Evolutionary conservation across 257 asterid species (phyloP).

Genomic region (Thymus quinquecostatus): DNA sequence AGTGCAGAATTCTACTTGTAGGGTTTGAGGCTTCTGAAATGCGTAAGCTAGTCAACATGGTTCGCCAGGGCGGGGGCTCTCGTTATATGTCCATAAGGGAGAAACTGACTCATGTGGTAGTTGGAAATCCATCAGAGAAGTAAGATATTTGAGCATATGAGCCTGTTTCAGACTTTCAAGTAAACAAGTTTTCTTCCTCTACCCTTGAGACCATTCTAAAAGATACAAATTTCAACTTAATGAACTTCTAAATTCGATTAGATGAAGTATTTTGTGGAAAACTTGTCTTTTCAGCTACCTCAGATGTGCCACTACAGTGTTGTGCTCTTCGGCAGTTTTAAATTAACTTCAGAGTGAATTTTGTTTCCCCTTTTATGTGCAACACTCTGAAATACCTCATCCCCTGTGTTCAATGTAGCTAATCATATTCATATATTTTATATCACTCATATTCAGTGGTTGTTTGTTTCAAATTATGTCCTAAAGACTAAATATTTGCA

Average conservation of each 20-base stretch:
- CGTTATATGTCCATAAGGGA: conserved; percentile 82
- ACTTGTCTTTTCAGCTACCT: conserved; percentile 19
- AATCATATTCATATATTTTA: conserved; percentile 5
- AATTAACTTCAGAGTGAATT: conserved; percentile 15
- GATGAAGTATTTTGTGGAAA: conserved; percentile 12
- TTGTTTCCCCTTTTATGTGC: conserved; percentile 14
- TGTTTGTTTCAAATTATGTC: conserved; percentile 24
- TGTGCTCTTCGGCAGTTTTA: background rate
- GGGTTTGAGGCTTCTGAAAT: conserved; percentile 84
- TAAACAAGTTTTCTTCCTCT: conserved; percentile 19
- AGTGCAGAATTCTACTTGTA: conserved; percentile 81
- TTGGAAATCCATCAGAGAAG: conserved; percentile 84
- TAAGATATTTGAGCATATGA: conserved; percentile 48
- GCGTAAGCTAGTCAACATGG: conserved; percentile 86
- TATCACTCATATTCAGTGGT: conserved; percentile 17
- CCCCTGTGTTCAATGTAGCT: conserved; percentile 9
- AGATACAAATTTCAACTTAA: conserved; percentile 13
- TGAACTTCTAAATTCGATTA: conserved; percentile 4
- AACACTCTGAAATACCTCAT: conserved; percentile 16
- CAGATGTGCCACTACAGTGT: background rate
- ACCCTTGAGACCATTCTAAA: conserved; percentile 7
- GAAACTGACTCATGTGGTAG: conserved; percentile 86
- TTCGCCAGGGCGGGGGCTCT: conserved; percentile 96
- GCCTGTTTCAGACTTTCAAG: conserved; percentile 9
- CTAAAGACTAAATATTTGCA: conserved; percentile 5